Conservation (phyloP, 2,329 filamentous ascomycete genomes). For the Sporothrix sp. region DNA sequence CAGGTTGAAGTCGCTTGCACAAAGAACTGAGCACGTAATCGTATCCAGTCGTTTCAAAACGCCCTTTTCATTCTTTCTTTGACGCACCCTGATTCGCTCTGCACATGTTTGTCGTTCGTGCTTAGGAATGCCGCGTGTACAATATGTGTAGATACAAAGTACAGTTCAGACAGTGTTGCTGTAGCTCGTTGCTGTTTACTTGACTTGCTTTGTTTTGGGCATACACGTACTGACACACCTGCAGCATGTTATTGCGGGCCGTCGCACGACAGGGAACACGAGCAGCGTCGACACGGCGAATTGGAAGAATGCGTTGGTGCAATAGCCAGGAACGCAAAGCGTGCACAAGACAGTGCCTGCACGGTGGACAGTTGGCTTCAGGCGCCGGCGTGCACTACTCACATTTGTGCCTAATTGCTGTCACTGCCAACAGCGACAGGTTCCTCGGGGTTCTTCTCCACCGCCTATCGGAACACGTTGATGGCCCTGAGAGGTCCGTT, state of each 20-base stretch:
- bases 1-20: neutral
- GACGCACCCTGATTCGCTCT: no score
- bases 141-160: no score
- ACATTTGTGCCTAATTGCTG: neutral
- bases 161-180: no score
- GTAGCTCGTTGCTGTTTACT: neutral
- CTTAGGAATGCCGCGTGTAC: no score
- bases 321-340: no score
- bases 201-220: neutral
- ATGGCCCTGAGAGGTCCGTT: neutral
- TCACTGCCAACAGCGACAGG: neutral
- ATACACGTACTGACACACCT: neutral
- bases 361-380: slow-evolving; percentile 3
- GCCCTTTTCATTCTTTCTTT: no score
- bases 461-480: neutral
- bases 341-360: neutral
- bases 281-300: neutral
- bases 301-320: slow-evolving; percentile 4
- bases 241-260: neutral
- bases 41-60: neutral
- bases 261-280: slow-evolving; percentile 1
- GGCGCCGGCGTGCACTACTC: neutral
- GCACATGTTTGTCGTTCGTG: no score
- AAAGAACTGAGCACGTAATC: slow-evolving; percentile 5
- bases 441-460: neutral